phyloP scores from a whole-genome alignment of 768 basidiomycete species.

The Naganishia kalamii region DNA sequence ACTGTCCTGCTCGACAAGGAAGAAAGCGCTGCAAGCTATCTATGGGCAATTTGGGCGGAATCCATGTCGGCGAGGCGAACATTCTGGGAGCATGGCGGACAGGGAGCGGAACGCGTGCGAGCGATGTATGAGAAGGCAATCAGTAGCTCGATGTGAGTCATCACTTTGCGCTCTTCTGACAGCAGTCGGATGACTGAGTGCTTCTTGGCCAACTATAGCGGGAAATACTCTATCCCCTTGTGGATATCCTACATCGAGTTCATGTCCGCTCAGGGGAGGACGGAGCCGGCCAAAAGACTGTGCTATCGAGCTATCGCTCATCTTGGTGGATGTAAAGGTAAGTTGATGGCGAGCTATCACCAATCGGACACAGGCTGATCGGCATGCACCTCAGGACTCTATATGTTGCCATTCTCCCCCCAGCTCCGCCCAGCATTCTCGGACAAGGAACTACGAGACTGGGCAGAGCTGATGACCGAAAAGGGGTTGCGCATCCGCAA shows the following conservation, averaged over 20 bases:
- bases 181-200: not conserved
- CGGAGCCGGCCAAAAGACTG: slow-evolving; percentile 40
- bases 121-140: slow-evolving; percentile 43
- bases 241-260: slow-evolving; percentile 49
- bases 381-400: slow-evolving; percentile 40
- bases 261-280: slow-evolving; percentile 39
- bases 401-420: slow-evolving; percentile 46
- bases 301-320: slow-evolving; percentile 46
- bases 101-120: slow-evolving; percentile 40
- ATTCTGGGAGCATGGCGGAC: slow-evolving; percentile 36
- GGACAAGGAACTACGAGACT: slow-evolving; percentile 44
- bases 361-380: not conserved
- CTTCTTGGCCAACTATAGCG: slow-evolving; percentile 25
- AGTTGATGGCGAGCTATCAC: not conserved
- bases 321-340: slow-evolving; percentile 47
- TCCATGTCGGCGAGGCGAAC: slow-evolving; percentile 26
- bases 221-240: slow-evolving; percentile 37
- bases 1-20: slow-evolving; percentile 19
- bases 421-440: slow-evolving; percentile 42
- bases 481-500: slow-evolving; percentile 44
- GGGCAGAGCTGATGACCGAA: slow-evolving; percentile 47
- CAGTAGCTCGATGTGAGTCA: slow-evolving; percentile 33
- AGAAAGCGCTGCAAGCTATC: slow-evolving; percentile 30
- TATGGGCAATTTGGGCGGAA: slow-evolving; percentile 45
- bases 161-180: not conserved